Evolutionary conservation across 2,329 filamentous ascomycete species (phyloP).

Genomic region (Fusarium fujikuroi): DNA sequence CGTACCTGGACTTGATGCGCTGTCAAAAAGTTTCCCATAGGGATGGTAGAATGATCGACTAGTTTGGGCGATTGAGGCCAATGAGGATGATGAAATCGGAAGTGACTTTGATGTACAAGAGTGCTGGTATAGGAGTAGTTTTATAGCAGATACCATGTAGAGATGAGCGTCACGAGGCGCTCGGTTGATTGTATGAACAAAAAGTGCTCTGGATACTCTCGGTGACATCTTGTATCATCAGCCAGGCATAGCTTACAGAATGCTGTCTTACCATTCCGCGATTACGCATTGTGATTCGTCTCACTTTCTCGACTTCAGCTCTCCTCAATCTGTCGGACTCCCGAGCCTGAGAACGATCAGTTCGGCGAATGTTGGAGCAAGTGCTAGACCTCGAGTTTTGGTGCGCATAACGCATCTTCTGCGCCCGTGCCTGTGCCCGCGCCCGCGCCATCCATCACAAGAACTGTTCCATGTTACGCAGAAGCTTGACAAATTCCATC

Average conservation of each 20-base stretch:
- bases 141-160: background rate
- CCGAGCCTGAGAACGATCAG: background rate
- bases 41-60: slow-evolving; percentile 28
- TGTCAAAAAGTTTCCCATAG: slow-evolving; percentile 11
- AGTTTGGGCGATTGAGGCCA: slow-evolving; percentile 5
- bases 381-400: slow-evolving; percentile 9
- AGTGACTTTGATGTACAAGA: background rate
- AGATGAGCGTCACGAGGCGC: background rate
- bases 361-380: background rate
- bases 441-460: background rate
- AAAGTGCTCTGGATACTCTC: background rate
- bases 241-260: background rate
- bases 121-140: background rate
- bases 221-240: background rate
- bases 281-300: background rate
- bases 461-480: slow-evolving; percentile 17
- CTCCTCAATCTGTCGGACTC: background rate
- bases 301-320: background rate
- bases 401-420: slow-evolving; percentile 36
- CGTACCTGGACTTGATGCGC: slow-evolving; percentile 22
- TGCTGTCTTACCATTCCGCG: background rate
- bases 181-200: background rate
- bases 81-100: slow-evolving; percentile 1
- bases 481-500: slow-evolving; percentile 20
- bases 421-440: background rate